These are phyloP conservation scores for Lathyrus oleraceus DNA, from an alignment of 306 rosid genomes.

Conservation along the genomic window DNA sequence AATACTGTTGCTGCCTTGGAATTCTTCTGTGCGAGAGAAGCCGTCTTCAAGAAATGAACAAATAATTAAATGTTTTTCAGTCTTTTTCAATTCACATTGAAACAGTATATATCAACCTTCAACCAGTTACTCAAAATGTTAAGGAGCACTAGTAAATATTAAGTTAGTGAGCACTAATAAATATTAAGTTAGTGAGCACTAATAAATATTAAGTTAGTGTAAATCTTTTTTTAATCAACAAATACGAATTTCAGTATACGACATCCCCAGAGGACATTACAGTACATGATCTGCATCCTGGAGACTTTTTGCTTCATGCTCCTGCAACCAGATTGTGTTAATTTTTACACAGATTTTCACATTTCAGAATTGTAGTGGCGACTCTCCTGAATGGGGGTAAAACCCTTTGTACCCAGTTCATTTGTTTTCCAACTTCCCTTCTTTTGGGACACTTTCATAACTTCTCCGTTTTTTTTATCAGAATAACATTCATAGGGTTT, in stretches of 20 bases:
- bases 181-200: neutral
- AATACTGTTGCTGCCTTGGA: slow-evolving; percentile 81
- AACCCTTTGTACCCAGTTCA: neutral
- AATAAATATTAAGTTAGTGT: slow-evolving; percentile 6
- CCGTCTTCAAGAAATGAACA: slow-evolving; percentile 65
- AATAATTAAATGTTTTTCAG: slow-evolving; percentile 28
- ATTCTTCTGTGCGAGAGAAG: slow-evolving; percentile 76
- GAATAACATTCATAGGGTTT: no score
- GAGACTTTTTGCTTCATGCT: slow-evolving; percentile 1
- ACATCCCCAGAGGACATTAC: neutral
- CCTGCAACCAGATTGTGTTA: neutral
- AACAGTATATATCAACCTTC: slow-evolving; percentile 23
- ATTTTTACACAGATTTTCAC: neutral
- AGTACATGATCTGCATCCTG: neutral
- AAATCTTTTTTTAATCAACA: neutral
- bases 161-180: no score
- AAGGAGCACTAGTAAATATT: neutral
- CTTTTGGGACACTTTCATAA: no score
- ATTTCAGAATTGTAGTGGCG: neutral
- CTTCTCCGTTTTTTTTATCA: no score
- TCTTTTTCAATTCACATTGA: neutral
- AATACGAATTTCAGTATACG: neutral
- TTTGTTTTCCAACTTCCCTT: neutral
- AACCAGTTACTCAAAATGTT: slow-evolving; percentile 24
- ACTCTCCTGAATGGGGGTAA: neutral